These are phyloP conservation scores for Ambrosia trifida DNA, from an alignment of 129 eudicot species.

Conservation along the genomic window DNA sequence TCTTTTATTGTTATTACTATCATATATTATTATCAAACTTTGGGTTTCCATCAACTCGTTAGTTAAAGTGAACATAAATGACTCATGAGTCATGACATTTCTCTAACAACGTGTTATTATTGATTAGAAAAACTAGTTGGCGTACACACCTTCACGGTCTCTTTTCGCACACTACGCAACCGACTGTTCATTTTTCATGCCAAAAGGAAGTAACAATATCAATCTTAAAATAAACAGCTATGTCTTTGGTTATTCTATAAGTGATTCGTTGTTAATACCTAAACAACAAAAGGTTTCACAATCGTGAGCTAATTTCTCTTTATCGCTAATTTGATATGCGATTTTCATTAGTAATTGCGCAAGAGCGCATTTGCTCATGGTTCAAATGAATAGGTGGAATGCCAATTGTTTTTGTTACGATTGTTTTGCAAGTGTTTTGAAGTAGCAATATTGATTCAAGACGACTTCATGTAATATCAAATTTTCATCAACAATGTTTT, in stretches of 20 bases:
- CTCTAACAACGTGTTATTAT: neutral
- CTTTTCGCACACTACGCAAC: neutral
- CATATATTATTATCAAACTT: no score
- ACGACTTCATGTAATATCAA: neutral
- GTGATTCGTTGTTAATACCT: neutral
- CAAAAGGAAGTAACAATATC: neutral
- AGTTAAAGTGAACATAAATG: neutral
- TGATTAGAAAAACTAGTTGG: neutral
- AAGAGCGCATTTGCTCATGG: neutral
- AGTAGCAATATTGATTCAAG: neutral
- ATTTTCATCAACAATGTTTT: neutral
- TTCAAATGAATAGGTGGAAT: neutral
- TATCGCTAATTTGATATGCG: neutral
- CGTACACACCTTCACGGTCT: neutral
- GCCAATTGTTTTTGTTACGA: neutral
- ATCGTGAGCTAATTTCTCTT: neutral
- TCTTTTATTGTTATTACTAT: no score
- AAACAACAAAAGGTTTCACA: neutral
- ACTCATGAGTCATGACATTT: neutral
- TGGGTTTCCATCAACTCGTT: neutral
- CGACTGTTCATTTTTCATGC: neutral
- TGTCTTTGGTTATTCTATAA: neutral
- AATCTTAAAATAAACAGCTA: neutral
- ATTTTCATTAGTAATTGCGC: neutral
- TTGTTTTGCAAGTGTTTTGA: no score